Base-by-base conservation (phyloP, 2,329 filamentous ascomycete species). In the Ophiostoma sp. region DNA sequence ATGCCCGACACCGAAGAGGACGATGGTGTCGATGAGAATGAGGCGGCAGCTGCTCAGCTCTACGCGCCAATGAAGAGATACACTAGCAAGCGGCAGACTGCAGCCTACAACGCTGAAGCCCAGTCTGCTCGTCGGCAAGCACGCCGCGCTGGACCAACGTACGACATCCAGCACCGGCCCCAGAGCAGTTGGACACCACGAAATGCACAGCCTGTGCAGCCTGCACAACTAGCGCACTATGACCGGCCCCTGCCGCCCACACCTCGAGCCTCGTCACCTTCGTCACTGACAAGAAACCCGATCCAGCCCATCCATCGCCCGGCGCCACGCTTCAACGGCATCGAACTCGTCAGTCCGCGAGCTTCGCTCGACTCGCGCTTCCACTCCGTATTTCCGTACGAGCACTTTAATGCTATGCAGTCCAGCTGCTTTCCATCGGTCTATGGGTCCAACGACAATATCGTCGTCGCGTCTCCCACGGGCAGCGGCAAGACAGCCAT, bases 401-500 rank as follows among this genome's bases (percentile, higher is more conserved):
- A 87, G 1, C 78, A 90, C 0, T 93, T 96, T 80, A 96, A 96
- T 76, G 91, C 89, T 7, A 85, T 94, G 0, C 92, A 96, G 76
- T 95, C 92, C 0, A 92, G 89, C 76, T 93, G 90, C 75, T 95
- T 94, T 74, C 77, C 83, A 0, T 77, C 83, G 0, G 83, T 91
- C 0, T 94, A 91, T 76, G 80, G 83, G 6, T 86, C 86, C 0
- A 85, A 89, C 74, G 85, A 93, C 77, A 96, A 96, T 73, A 82
- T 95, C 17, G 90, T 95, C 0, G 82, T 96, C 17, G 89, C 92
- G 0, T 90, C 92, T 8, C 92, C 93, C 0, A 96, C 92, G 0
- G 92, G 92, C 10, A 94, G 92, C 77, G 92, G 93, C 2, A 96
- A 96, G 78, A 96, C 92, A 0, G 91, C 84, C 0, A 84, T 95